Base-by-base conservation (phyloP, 345 rosid species). In the Murraya paniculata region DNA sequence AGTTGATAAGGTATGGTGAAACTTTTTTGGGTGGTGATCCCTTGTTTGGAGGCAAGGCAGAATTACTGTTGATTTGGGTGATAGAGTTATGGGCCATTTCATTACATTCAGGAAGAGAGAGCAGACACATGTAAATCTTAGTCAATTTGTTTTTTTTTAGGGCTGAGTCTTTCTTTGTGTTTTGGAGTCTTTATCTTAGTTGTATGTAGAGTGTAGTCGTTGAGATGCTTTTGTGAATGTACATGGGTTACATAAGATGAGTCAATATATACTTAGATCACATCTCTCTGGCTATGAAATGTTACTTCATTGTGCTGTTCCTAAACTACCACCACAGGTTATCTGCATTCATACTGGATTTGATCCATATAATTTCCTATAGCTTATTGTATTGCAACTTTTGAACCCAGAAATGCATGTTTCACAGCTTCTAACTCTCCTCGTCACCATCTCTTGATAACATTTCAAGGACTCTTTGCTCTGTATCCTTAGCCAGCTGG, bases 51-150 rank as follows among this genome's bases (percentile, higher is more conserved):
- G 80, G 83, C 57, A 58, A 77, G 80, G 74, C 22, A 18, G 62
- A 55, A 41, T 72, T 36, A 24, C 68, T 61, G 77, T 77, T 77
- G 83, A 50, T 73, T 77, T 81, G 36, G 31, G 73, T 10, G 36
- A 45, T 55, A 60, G 80, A 77, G 21, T 76, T 35, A 77, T 30
- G 80, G 73, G 82, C 75, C 68, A 68, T 83, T 80, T 70, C 64
- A 72, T 86, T 60, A 70, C 73, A 35, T 81, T 75, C 73, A 58
- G 77, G 75, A 77, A 83, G 78, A 74, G 77, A 69, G 83, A 72
- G 77, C 78, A 64, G 82, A 59, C 79, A 79, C 82, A 14, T 87
- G 87, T 85, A 82, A 84, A 85, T 82, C 85, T 48, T 57, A 80
- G 62, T 73, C 33, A 75, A 75, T 77, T 71, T 68, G 82, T 56